Evolutionary conservation across 495 filamentous ascomycete genomes (phyloP), one percentile per base, ranked within the genome.

Genomic region (Cercophora scortea): DNA sequence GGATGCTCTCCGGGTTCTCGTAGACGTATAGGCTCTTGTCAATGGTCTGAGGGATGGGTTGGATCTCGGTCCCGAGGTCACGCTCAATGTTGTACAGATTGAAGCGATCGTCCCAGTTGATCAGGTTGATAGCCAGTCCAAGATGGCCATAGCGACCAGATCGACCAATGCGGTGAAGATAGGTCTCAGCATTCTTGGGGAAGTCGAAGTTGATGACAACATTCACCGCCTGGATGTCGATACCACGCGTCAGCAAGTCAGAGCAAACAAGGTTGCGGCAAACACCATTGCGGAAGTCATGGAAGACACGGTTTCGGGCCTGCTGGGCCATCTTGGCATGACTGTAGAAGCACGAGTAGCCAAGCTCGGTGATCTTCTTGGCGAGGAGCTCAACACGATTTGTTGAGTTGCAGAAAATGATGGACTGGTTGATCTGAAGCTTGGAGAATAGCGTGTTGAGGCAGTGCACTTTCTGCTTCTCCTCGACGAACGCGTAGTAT

Each of bases 201-300:
- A 99, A 99, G 64, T 99, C 93, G 61, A 99, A 99, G 70, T 99
- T 99, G 78, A 99, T 99, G 59, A 99, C 93, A 45, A 99, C 93
- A 59, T 99, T 99, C 58, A 99, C 93, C 16, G 94, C 93, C 73
- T 99, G 93, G 59, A 99, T 99, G 71, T 99, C 93, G 62, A 99
- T 99, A 78, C 93, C 93, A 63, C 93, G 91, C 52, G 93, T 99
- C 34, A 99, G 81, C 32, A 99, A 79, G 71, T 99, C 93, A 1
- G 93, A 99, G 71, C 93, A 99, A 50, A 99, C 93, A 8, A 99
- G 80, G 64, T 99, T 99, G 53, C 93, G 90, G 71, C 90, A 96
- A 49, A 95, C 89, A 50, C 93, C 93, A 58, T 96, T 97, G 47
- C 93, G 84, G 76, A 99, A 99, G 65, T 99, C 93, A 71, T 99